Evolutionary conservation across 2,329 filamentous ascomycete genomes (phyloP), one percentile per base, ranked within the genome.

Genomic region (Fusarium nelsonii): DNA sequence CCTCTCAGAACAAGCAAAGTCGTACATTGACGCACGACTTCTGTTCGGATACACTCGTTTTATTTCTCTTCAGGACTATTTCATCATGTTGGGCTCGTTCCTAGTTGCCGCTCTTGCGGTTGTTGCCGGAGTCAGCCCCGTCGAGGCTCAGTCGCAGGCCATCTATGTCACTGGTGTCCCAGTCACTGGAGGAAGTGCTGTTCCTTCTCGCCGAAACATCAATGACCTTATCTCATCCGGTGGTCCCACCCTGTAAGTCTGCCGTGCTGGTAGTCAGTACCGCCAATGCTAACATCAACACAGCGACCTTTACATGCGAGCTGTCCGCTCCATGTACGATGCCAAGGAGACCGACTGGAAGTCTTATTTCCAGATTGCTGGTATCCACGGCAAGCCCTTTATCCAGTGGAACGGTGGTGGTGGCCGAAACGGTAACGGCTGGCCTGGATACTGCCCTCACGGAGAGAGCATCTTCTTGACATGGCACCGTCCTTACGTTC

Each of bases 401-500:
- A 73, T 78, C 11, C 74, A 83, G 37, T 85, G 80, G 75, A 82
- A 81, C 74, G 75, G 71, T 39, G 81, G 78, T n/a, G 83, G 81
- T 8, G 63, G 65, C 2, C 69, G 65, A 28, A 58, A 49, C 12
- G 62, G 72, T 2, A 68, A 74, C 43, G 76, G 72, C 20, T 81
- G 79, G 79, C 26, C 63, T 14, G 82, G 81, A 32, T 85, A 82
- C 70, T 85, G 83, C 52, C 83, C 82, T 16, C 83, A 87, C 48
- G 78, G 79, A 60, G 82, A 86, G 73, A 76, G 80, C n/a, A 73
- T 84, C 26, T 86, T 88, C 65, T 72, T 82, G 8, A 76, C 83
- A 18, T 89, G 85, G 87, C 87, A 90, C 74, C 84, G 86, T 8
- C 83, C 85, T 5, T 88, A 85, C 61, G 71, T 87, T 41, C 78